These are phyloP conservation scores for Leccinum ochraceum DNA, from an alignment of 768 basidiomycete genomes.

Conservation along the genomic window DNA sequence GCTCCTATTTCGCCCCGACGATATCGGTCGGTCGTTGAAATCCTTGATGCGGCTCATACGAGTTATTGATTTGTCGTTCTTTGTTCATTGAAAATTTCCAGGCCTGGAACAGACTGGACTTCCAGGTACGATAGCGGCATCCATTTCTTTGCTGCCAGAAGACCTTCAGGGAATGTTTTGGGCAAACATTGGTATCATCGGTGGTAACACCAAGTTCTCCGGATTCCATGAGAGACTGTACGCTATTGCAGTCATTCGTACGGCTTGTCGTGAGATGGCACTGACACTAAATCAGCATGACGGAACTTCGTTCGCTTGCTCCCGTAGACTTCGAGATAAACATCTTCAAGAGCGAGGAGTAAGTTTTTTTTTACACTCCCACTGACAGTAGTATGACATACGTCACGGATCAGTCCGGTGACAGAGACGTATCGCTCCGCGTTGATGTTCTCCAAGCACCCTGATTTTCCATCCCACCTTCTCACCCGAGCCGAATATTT, in stretches of 20 bases:
- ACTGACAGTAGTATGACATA: conserved; percentile 17
- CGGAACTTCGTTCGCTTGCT: conserved; percentile 77
- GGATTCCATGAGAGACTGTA: conserved; percentile 80
- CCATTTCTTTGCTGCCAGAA: conserved; percentile 72
- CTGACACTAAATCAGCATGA: conserved; percentile 46
- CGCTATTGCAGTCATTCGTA: conserved; percentile 32
- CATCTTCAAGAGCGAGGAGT: conserved; percentile 77
- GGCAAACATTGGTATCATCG: conserved; percentile 89
- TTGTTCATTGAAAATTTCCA: conserved; percentile 25
- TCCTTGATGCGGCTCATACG: conserved; percentile 6
- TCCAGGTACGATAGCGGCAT: conserved; percentile 69
- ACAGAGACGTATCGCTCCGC: conserved; percentile 67
- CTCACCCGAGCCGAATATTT: conserved; percentile 83
- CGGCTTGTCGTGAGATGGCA: conserved; percentile 15
- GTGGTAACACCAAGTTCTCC: conserved; percentile 76
- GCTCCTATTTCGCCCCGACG: conserved; percentile 84
- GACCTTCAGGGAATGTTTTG: conserved; percentile 94
- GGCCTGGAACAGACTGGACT: conserved; percentile 85
- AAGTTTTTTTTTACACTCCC: conserved; percentile 34
- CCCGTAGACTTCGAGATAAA: conserved; percentile 78
- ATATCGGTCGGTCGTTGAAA: conserved; percentile 65
- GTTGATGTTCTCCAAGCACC: conserved; percentile 52
- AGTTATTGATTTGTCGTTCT: conserved; percentile 8
- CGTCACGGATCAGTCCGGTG: conserved; percentile 51
- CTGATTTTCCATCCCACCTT: conserved; percentile 51